Conservation (phyloP, 352 stramenopile genomes). For the Pythium aristosporum region DNA sequence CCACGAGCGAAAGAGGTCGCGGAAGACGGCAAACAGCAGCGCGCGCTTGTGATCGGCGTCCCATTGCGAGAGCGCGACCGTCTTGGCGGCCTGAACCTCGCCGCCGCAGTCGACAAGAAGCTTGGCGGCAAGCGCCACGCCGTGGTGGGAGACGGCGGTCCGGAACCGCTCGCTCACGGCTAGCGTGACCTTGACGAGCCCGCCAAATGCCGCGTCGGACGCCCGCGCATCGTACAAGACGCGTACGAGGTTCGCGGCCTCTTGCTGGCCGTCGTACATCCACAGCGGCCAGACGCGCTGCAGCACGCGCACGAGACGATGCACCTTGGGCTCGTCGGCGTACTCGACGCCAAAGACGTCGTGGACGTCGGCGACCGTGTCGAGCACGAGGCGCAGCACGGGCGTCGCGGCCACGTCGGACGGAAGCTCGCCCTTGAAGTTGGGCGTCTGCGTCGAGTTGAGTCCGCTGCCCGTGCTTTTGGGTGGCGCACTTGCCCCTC, state of each 20-base stretch:
- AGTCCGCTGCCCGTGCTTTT: constrained; percentile 24
- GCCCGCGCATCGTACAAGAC: constrained; percentile 61
- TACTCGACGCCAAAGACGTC: constrained; percentile 63
- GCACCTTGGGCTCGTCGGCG: constrained; percentile 57
- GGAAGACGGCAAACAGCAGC: constrained; percentile 47
- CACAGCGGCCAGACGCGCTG: constrained; percentile 68
- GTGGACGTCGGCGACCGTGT: constrained; percentile 57
- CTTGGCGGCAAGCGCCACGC: constrained; percentile 41
- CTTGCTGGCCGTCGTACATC: constrained; percentile 71
- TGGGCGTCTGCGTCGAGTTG: constrained; percentile 52
- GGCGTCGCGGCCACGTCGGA: constrained; percentile 40
- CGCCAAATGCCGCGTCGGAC: constrained; percentile 59
- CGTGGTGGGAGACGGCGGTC: constrained; percentile 35
- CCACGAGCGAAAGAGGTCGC: constrained; percentile 43
- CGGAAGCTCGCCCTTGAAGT: constrained; percentile 63
- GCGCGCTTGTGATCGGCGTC: constrained; percentile 44
- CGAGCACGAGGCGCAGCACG: constrained; percentile 47
- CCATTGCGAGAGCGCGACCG: constrained; percentile 34
- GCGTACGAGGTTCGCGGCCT: constrained; percentile 56
- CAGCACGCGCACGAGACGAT: constrained; percentile 56
- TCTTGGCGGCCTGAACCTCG: constrained; percentile 33
- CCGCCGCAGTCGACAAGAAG: constrained; percentile 37
- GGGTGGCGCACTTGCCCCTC: background rate
- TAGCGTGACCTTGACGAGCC: constrained; percentile 59
- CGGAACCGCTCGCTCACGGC: constrained; percentile 50